phyloP scores from a whole-genome alignment of 441 rosid species.

The Manihot esculenta region DNA sequence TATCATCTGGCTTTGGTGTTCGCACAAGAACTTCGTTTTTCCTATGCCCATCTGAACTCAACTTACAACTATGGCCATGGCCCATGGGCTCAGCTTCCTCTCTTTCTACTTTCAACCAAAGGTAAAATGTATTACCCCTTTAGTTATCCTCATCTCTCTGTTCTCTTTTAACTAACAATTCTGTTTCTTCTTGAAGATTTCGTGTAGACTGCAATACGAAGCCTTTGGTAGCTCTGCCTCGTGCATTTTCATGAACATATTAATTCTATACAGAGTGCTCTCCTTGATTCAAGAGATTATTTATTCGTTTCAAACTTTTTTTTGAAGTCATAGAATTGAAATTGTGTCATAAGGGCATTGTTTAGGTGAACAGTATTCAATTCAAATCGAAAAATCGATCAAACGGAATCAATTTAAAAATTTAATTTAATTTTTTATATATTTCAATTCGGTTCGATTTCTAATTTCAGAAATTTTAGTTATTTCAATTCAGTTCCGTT shows the following conservation, averaged over 20 bases:
- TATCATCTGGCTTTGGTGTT: neutral
- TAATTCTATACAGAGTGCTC: conserved; percentile 64
- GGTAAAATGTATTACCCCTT: conserved; percentile 24
- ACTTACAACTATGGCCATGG: no score
- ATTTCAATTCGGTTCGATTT: no score
- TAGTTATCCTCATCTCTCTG: neutral
- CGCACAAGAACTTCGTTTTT: neutral
- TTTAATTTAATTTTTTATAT: no score
- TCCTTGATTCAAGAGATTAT: conserved; percentile 83
- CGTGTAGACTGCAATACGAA: conserved; percentile 25
- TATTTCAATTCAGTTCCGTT: no score
- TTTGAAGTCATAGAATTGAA: neutral
- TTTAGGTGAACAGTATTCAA: no score
- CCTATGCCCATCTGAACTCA: conserved; percentile 28
- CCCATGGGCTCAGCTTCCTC: conserved; percentile 44
- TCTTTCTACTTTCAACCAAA: conserved; percentile 39
- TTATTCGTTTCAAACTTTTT: conserved; percentile 39
- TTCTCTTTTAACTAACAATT: neutral
- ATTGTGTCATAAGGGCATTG: no score
- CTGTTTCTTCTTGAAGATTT: neutral
- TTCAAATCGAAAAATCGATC: no score
- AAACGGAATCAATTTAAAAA: no score
- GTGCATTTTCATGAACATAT: neutral
- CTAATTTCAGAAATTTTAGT: no score
- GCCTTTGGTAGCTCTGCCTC: conserved; percentile 20